These are phyloP conservation scores for Termitomyces sp. DNA, from an alignment of 768 basidiomycete genomes.

Conservation along the genomic window DNA sequence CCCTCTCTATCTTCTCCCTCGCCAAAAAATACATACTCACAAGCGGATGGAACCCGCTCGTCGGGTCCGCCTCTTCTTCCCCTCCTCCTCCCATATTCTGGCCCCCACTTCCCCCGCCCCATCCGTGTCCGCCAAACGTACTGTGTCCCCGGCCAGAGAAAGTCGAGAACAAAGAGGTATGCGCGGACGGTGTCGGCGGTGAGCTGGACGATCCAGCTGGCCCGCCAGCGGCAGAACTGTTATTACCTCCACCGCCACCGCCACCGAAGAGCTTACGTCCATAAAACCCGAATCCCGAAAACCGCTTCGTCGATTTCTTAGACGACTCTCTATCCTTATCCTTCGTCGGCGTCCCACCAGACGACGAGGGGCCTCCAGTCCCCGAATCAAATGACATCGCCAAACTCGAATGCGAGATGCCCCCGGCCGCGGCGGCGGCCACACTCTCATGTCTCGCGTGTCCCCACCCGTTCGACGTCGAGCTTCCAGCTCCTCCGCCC, in stretches of 20 bases:
- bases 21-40: constrained; percentile 96
- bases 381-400: constrained; percentile 49
- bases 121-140: neutral
- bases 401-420: constrained; percentile 61
- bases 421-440: fast-evolving
- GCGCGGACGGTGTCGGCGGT: constrained; percentile 36
- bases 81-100: constrained; percentile 15
- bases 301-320: constrained; percentile 69
- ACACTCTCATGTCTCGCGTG: neutral
- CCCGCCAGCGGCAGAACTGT: constrained; percentile 16
- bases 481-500: neutral
- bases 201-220: constrained; percentile 32
- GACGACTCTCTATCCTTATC: constrained; percentile 23
- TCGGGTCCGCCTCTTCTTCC: constrained; percentile 59
- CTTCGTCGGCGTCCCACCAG: neutral
- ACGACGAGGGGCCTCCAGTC: neutral
- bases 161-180: neutral
- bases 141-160: neutral
- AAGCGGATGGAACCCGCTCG: constrained; percentile 89
- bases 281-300: constrained; percentile 94
- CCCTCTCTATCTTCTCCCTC: constrained; percentile 92
- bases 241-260: constrained; percentile 26
- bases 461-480: neutral
- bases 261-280: constrained; percentile 76
- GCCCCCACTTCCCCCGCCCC: neutral